Evolutionary conservation across 2,329 filamentous ascomycete species (phyloP).

Genomic region (Talaromyces marneffei): DNA sequence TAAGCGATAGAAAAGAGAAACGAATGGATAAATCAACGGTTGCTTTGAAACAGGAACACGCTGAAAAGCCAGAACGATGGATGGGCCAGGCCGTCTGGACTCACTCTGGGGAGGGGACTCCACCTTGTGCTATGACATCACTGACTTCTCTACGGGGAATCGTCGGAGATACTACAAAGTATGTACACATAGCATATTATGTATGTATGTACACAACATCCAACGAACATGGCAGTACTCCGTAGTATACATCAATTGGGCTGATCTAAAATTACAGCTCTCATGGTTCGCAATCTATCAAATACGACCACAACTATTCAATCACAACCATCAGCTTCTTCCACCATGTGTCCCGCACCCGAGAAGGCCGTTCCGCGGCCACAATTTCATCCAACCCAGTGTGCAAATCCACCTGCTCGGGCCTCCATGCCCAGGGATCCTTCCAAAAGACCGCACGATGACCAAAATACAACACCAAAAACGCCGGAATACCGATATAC

Average conservation of each 20-base stretch:
- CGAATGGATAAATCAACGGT: background rate
- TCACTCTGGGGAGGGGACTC: background rate
- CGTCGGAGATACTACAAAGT: too few relatives aligned
- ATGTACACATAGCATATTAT: too few relatives aligned
- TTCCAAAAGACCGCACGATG: constrained; percentile 45
- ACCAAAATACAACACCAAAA: constrained; percentile 49
- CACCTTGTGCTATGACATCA: background rate
- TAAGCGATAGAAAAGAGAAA: background rate
- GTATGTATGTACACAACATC: too few relatives aligned
- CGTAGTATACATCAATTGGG: too few relatives aligned
- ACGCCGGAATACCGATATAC: constrained; percentile 61
- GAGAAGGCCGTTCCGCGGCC: constrained; percentile 37
- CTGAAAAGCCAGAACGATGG: background rate
- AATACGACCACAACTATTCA: too few relatives aligned
- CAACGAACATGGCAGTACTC: too few relatives aligned
- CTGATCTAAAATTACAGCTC: too few relatives aligned
- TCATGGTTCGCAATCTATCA: too few relatives aligned
- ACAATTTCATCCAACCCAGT: constrained; percentile 51
- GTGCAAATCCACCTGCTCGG: constrained; percentile 48
- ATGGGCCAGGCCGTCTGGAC: background rate
- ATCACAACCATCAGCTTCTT: constrained; percentile 27
- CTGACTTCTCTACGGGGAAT: background rate
- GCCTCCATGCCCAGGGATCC: constrained; percentile 49
- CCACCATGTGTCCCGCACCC: constrained; percentile 29
- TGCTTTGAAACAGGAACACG: background rate